Percentiles rank a stretch among this genome's conserved stretches.
These are phyloP conservation scores for Trichosporon asahii DNA, from an alignment of 1,284 basidiomycete species.

Conservation along the genomic window DNA sequence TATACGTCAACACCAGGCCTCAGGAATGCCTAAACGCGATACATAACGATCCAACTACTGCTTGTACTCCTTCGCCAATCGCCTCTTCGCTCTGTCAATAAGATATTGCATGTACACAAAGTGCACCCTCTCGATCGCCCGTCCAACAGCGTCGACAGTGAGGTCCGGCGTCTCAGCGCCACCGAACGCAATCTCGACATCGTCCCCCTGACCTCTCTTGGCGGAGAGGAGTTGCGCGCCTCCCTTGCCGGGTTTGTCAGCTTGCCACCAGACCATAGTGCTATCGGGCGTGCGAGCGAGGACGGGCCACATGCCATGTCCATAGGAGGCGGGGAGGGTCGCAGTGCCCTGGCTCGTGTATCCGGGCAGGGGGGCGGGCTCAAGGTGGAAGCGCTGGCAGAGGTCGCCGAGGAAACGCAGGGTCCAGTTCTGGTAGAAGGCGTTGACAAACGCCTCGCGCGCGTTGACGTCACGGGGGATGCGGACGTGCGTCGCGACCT, in stretches of 20 bases:
- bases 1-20: no score
- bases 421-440: background rate
- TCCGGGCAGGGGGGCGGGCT: background rate
- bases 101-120: background rate
- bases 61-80: background rate
- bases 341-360: background rate
- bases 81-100: background rate
- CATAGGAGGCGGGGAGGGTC: background rate
- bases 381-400: background rate
- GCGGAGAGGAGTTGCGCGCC: background rate
- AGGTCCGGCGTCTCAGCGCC: background rate
- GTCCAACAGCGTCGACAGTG: background rate
- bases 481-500: background rate
- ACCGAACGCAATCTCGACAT: background rate
- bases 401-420: background rate
- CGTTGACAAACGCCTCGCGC: background rate
- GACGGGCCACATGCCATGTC: background rate
- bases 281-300: background rate
- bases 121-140: background rate
- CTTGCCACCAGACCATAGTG: background rate
- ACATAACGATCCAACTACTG: background rate
- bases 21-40: no score
- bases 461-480: background rate
- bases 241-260: background rate
- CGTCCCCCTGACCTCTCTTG: background rate